Conservation (phyloP, 352 stramenopile species). For the Pythium aristosporum region DNA sequence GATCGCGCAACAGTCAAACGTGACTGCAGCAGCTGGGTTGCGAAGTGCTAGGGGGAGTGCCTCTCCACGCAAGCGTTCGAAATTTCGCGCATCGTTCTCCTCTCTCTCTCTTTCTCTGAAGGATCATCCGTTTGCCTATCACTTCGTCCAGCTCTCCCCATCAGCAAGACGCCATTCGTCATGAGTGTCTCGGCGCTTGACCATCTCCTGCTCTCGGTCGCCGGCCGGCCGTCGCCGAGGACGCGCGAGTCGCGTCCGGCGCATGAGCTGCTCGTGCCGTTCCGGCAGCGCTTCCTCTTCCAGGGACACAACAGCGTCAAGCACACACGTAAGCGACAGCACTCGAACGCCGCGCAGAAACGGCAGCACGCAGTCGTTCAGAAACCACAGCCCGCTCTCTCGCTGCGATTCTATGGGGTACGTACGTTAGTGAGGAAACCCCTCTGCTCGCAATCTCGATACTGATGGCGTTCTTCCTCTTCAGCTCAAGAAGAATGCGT, state of each 20-base stretch:
- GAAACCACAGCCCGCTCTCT: slow-evolving; percentile 9
- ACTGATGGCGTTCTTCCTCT: too few relatives aligned
- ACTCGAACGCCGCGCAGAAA: background rate
- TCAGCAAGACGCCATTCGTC: background rate
- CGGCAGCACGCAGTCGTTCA: background rate
- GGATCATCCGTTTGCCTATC: background rate
- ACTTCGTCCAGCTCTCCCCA: background rate
- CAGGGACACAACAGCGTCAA: background rate
- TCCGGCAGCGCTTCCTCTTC: background rate
- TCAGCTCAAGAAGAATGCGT: slow-evolving; percentile 16
- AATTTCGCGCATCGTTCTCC: background rate
- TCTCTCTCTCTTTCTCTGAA: background rate
- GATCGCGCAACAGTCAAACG: too few relatives aligned
- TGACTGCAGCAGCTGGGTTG: too few relatives aligned
- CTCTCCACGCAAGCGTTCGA: too few relatives aligned
- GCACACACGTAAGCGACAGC: background rate
- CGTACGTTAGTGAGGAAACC: background rate
- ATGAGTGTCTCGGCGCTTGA: slow-evolving; percentile 26
- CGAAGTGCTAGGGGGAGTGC: too few relatives aligned
- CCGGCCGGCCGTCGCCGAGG: slow-evolving; percentile 14
- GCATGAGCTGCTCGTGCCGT: slow-evolving; percentile 6
- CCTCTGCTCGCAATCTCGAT: too few relatives aligned
- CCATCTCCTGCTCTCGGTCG: slow-evolving; percentile 22
- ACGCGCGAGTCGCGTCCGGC: slow-evolving; percentile 4
- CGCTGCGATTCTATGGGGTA: slow-evolving; percentile 14